Conservation (phyloP, 2,329 filamentous ascomycete genomes). For the Delphinella strobiligena region DNA sequence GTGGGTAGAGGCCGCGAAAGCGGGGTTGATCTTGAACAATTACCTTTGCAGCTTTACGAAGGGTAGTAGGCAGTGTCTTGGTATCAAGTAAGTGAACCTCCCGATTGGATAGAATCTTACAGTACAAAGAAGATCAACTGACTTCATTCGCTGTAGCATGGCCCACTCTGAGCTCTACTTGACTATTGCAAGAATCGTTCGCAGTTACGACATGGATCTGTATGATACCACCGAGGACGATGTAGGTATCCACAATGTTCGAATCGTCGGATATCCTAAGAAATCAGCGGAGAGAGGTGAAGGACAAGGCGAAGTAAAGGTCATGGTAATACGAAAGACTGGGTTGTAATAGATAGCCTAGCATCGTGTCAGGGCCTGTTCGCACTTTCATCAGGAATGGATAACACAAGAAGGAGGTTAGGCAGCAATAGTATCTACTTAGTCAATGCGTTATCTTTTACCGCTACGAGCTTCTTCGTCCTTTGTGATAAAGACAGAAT, state of each 20-base stretch:
- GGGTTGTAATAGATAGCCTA: too few species aligned
- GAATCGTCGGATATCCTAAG: background rate
- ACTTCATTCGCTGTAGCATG: background rate
- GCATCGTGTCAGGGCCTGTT: too few species aligned
- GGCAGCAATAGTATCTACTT: too few species aligned
- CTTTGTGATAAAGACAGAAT: too few species aligned
- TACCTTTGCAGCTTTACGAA: background rate
- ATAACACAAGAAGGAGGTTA: too few species aligned
- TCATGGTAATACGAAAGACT: too few species aligned
- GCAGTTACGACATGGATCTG: background rate
- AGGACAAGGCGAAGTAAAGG: too few species aligned
- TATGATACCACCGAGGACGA: background rate
- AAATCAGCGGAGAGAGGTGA: too few species aligned
- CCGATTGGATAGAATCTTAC: too few species aligned
- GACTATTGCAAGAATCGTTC: background rate
- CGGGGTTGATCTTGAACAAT: background rate
- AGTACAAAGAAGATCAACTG: background rate
- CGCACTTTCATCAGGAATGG: too few species aligned
- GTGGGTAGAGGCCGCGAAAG: background rate
- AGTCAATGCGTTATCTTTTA: too few species aligned
- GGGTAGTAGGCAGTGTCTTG: background rate
- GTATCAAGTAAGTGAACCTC: background rate
- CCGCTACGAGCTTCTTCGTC: too few species aligned
- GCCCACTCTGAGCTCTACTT: background rate
- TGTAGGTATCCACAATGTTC: background rate